Conservation (phyloP, 2,329 filamentous ascomycete genomes). For the Penicillium hordei region DNA sequence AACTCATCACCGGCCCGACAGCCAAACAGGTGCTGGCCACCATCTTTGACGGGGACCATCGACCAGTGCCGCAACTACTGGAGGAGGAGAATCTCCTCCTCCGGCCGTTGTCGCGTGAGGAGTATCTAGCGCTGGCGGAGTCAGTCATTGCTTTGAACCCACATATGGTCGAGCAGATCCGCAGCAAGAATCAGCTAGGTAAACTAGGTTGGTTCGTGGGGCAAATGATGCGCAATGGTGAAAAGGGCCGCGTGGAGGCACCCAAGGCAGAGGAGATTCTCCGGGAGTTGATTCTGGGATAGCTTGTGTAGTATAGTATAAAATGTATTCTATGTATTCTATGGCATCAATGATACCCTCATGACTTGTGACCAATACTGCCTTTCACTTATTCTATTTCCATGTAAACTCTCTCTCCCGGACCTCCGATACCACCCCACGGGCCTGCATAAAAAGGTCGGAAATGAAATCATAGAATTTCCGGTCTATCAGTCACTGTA, state of each 20-base stretch:
- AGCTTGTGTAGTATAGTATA: conserved; percentile 9
- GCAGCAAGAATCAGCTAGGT: conserved; percentile 59
- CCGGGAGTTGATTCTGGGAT: conserved; percentile 47
- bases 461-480: conserved; percentile 14
- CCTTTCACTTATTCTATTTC: background rate
- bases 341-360: conserved; percentile 27
- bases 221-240: conserved; percentile 63
- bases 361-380: background rate
- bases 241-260: conserved; percentile 63
- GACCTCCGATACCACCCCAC: background rate
- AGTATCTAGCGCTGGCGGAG: conserved; percentile 58
- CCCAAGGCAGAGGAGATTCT: conserved; percentile 57
- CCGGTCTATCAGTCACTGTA: conserved; percentile 9
- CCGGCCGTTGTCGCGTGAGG: conserved; percentile 54
- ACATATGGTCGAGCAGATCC: conserved; percentile 60
- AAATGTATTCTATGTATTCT: conserved; percentile 16
- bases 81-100: conserved; percentile 57
- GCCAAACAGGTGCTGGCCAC: conserved; percentile 60
- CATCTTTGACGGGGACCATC: conserved; percentile 54
- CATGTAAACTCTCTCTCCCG: background rate
- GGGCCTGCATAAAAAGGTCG: background rate
- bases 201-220: conserved; percentile 69
- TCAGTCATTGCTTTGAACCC: conserved; percentile 55
- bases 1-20: conserved; percentile 54
- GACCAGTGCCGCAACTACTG: conserved; percentile 54